These are phyloP conservation scores for Trichoderma sp. DNA, from an alignment of 2,329 filamentous ascomycete species.

Conservation along the genomic window DNA sequence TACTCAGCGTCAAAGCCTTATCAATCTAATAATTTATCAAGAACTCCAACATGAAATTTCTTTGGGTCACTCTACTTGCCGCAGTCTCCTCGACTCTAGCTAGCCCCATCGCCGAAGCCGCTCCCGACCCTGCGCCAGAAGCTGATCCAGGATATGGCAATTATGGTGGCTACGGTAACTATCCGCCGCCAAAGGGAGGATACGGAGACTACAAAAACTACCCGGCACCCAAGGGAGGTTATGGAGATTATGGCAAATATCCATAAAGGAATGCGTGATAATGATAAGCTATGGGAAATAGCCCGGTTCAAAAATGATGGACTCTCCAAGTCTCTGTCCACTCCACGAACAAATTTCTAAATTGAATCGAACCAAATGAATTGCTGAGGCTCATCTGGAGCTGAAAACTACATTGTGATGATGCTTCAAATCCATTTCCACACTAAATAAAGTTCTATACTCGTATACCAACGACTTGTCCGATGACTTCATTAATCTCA, in stretches of 20 bases:
- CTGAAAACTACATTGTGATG: neutral
- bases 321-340: neutral
- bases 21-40: neutral
- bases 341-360: neutral
- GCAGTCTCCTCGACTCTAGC: constrained; percentile 32
- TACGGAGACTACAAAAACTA: constrained; percentile 17
- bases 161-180: constrained; percentile 19
- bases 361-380: neutral
- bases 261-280: neutral
- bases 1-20: neutral
- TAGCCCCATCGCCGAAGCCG: constrained; percentile 32
- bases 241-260: neutral
- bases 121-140: constrained; percentile 26
- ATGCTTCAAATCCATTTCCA: neutral
- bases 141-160: constrained; percentile 20
- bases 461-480: neutral
- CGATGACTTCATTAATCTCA: neutral
- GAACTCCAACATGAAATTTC: constrained; percentile 36
- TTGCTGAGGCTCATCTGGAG: neutral
- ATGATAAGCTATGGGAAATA: neutral
- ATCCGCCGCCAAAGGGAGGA: constrained; percentile 9
- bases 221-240: neutral
- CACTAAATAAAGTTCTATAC: neutral
- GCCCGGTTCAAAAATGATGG: neutral
- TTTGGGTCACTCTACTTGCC: constrained; percentile 32